Conservation (phyloP, 805 yeast genomes). For the Myxozyma udenii region DNA sequence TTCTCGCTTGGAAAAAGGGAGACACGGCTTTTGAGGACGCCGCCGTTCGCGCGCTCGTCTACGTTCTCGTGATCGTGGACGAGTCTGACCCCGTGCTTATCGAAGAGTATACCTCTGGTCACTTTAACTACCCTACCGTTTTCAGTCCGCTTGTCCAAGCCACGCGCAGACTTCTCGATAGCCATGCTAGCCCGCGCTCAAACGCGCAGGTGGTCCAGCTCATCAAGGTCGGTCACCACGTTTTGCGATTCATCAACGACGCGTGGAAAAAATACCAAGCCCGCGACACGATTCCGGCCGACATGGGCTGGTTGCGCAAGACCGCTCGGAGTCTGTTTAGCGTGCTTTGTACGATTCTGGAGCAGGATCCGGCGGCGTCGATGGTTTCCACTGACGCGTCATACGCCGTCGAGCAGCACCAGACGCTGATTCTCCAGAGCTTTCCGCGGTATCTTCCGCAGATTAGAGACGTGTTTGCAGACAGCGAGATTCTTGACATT, state of each 20-base stretch:
- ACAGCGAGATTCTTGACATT: slow-evolving; percentile 38
- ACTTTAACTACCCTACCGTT: slow-evolving; percentile 32
- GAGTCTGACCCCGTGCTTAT: slow-evolving; percentile 17
- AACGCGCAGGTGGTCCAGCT: slow-evolving; percentile 18
- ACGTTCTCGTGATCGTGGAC: slow-evolving; percentile 32
- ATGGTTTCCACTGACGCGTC: neutral
- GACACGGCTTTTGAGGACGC: slow-evolving; percentile 39
- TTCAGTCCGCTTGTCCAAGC: slow-evolving; percentile 19
- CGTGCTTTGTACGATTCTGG: slow-evolving; percentile 11
- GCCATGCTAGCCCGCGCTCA: slow-evolving; percentile 6
- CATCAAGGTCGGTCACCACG: slow-evolving; percentile 15
- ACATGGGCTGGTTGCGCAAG: slow-evolving; percentile 9
- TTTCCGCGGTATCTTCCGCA: slow-evolving; percentile 17
- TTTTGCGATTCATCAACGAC: slow-evolving; percentile 19
- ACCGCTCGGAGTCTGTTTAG: slow-evolving; percentile 5
- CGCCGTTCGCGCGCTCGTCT: slow-evolving; percentile 31
- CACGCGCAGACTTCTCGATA: slow-evolving; percentile 16
- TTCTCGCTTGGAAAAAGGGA: slow-evolving; percentile 41
- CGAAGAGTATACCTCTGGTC: slow-evolving; percentile 31
- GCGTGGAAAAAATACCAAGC: slow-evolving; percentile 23
- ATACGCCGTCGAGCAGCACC: slow-evolving; percentile 13
- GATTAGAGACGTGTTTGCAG: slow-evolving; percentile 36
- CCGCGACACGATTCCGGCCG: slow-evolving; percentile 15
- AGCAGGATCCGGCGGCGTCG: slow-evolving; percentile 1
- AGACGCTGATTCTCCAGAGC: slow-evolving; percentile 13